phyloP scores from a whole-genome alignment of 2,329 filamentous ascomycete genomes.

The Fusarium siculi region DNA sequence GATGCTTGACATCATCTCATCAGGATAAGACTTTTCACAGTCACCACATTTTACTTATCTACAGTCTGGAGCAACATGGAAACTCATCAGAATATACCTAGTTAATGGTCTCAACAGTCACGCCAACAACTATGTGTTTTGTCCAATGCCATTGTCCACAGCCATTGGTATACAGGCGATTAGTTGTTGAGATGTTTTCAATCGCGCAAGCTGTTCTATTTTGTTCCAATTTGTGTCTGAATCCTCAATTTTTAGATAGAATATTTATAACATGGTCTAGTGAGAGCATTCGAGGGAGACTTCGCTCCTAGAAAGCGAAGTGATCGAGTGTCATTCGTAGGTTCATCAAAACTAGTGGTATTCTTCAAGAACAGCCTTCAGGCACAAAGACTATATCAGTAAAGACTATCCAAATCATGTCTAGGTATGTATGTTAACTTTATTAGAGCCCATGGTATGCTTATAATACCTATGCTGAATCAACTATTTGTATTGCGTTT shows the following conservation, averaged over 20 bases:
- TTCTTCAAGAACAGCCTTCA: not conserved
- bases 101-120: accelerated
- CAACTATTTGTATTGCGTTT: no score
- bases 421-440: accelerated
- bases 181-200: not conserved
- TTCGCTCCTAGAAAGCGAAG: not conserved
- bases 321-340: not conserved
- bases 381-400: accelerated
- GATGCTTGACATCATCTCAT: not conserved
- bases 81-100: no score
- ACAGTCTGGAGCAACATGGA: accelerated
- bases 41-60: accelerated
- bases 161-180: no score
- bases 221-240: accelerated
- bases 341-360: not conserved
- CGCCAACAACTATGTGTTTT: not conserved
- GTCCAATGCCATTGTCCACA: not conserved
- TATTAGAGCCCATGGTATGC: accelerated
- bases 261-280: not conserved
- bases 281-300: not conserved
- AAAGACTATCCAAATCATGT: accelerated
- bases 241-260: accelerated
- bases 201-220: not conserved
- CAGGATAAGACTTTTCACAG: no score
- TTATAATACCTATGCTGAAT: not conserved